These are phyloP conservation scores for Ustilago tritici DNA, from an alignment of 1,284 basidiomycete species.

Conservation along the genomic window DNA sequence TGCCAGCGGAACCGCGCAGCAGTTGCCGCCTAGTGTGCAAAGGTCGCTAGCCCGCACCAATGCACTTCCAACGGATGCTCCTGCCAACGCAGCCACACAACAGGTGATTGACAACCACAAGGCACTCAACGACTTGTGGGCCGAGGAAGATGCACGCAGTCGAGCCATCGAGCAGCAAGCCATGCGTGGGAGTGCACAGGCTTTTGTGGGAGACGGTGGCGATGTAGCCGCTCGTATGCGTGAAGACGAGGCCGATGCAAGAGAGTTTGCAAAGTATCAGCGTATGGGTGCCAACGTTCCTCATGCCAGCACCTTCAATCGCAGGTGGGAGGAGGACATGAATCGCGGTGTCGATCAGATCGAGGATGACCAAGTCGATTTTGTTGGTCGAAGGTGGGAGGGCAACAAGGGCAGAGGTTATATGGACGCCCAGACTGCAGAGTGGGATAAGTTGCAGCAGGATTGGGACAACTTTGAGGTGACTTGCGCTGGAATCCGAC, in stretches of 20 bases:
- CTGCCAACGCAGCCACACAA: conserved; percentile 13
- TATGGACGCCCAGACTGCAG: conserved; percentile 66
- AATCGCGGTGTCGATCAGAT: conserved; percentile 27
- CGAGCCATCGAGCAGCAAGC: conserved; percentile 45
- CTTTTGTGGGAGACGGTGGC: conserved; percentile 64
- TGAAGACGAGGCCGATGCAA: conserved; percentile 64
- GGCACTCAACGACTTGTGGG: conserved; percentile 61
- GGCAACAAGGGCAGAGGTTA: conserved; percentile 58
- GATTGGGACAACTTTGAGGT: conserved; percentile 79
- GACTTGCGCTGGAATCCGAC: conserved; percentile 45
- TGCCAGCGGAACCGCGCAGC: conserved; percentile 24
- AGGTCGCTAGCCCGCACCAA: conserved; percentile 26
- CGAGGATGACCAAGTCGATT: conserved; percentile 68
- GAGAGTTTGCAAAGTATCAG: conserved; percentile 60
- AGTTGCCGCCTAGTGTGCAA: conserved; percentile 44
- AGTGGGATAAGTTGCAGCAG: conserved; percentile 79
- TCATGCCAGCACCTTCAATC: conserved; percentile 43
- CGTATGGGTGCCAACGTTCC: conserved; percentile 52
- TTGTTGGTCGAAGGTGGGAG: conserved; percentile 66
- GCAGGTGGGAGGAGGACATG: conserved; percentile 58
- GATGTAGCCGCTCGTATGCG: conserved; percentile 59
- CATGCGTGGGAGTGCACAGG: conserved; percentile 26
- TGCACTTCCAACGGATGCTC: conserved; percentile 17
- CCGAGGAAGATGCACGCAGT: conserved; percentile 66
- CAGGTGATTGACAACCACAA: conserved; percentile 38